Evolutionary conservation across 768 basidiomycete genomes (phyloP).

Genomic region (Mycena maculata): DNA sequence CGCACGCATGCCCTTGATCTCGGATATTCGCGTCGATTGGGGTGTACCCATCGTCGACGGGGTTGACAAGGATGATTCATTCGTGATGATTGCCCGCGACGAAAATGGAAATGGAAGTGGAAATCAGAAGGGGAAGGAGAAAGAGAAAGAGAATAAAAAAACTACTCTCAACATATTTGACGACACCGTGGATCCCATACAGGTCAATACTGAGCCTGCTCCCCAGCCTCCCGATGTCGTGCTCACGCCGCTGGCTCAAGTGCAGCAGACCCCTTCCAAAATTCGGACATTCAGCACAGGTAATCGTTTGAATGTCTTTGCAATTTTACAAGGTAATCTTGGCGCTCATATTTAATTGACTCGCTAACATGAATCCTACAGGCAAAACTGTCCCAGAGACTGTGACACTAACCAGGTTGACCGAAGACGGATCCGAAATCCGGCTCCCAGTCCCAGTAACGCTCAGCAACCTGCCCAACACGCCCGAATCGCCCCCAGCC

Average conservation of each 20-base stretch:
- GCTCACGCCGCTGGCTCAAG: slow-evolving; percentile 6
- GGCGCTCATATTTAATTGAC: background rate
- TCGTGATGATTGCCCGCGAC: slow-evolving; percentile 16
- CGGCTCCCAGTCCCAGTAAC: slow-evolving; percentile 30
- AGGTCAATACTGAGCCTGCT: slow-evolving; percentile 18
- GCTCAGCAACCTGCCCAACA: slow-evolving; percentile 32
- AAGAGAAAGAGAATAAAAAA: slow-evolving; percentile 1
- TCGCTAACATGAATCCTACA: background rate
- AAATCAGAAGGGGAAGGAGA: background rate
- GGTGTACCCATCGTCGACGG: slow-evolving; percentile 1
- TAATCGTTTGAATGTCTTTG: slow-evolving; percentile 23
- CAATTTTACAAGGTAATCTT: slow-evolving; percentile 25
- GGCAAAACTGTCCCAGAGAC: slow-evolving; percentile 23
- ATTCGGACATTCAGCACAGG: slow-evolving; percentile 18
- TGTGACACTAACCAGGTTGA: slow-evolving; percentile 22
- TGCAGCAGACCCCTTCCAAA: slow-evolving; percentile 29
- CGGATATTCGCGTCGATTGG: slow-evolving; percentile 54
- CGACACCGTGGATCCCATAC: slow-evolving; percentile 21
- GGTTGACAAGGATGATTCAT: background rate
- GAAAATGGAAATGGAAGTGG: background rate
- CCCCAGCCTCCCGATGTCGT: slow-evolving; percentile 17
- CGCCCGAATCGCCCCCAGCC: slow-evolving; percentile 19
- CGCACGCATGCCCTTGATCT: slow-evolving; percentile 50
- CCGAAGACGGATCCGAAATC: slow-evolving; percentile 26
- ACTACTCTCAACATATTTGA: slow-evolving; percentile 23